A percentile compares a stretch with the other conserved stretches of the same genome.
These are phyloP conservation scores for Zygoascus flipseniorum DNA, from an alignment of 805 yeast species.

Conservation along the genomic window DNA sequence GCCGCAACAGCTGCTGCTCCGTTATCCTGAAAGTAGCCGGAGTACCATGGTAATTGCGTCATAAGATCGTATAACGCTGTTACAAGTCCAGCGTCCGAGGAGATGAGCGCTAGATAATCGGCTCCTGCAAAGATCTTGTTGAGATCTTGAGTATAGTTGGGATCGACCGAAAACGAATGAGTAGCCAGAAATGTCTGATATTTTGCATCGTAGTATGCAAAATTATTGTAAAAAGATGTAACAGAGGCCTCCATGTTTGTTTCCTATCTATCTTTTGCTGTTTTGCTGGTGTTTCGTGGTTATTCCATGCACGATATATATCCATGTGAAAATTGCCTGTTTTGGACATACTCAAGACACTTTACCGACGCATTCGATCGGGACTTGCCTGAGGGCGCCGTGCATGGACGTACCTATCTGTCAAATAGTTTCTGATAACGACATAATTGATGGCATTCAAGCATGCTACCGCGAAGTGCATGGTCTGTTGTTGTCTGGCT, in stretches of 20 bases:
- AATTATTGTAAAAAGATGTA: neutral
- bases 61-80: slow-evolving; percentile 10
- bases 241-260: neutral
- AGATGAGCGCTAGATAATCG: slow-evolving; percentile 4
- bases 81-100: slow-evolving; percentile 6
- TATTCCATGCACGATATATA: neutral
- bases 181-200: slow-evolving; percentile 10
- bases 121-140: slow-evolving; percentile 10
- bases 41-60: slow-evolving; percentile 14
- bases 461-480: too few relatives aligned
- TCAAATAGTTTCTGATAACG: too few relatives aligned
- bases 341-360: neutral
- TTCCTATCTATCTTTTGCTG: neutral
- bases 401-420: too few relatives aligned
- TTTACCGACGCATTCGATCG: neutral
- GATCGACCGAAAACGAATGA: slow-evolving; percentile 8
- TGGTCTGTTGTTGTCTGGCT: too few relatives aligned
- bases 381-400: too few relatives aligned
- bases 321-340: neutral
- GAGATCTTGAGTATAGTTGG: slow-evolving; percentile 6
- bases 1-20: slow-evolving; percentile 1
- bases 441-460: too few relatives aligned
- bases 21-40: slow-evolving; percentile 6
- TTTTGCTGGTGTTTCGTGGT: neutral
- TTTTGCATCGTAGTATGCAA: neutral